phyloP scores from a whole-genome alignment of 78 protist genomes.

The Dictyostelium purpureum region DNA sequence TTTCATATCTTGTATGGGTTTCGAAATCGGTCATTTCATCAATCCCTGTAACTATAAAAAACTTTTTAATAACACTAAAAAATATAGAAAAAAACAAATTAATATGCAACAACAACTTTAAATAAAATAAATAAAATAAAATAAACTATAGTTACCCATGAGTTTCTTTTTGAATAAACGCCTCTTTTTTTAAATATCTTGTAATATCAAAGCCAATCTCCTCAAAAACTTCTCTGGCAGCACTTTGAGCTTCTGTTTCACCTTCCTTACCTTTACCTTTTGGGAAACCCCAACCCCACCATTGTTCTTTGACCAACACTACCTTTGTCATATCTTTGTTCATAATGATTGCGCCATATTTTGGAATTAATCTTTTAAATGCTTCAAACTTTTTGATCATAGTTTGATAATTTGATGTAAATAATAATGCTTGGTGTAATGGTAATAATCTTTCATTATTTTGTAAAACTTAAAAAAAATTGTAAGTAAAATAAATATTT shows the following conservation, averaged over 20 bases:
- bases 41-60: constrained; percentile 55
- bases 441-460: constrained; percentile 71
- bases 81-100: too few relatives aligned
- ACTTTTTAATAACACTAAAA: constrained; percentile 49
- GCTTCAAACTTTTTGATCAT: constrained; percentile 70
- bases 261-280: constrained; percentile 73
- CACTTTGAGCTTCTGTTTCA: constrained; percentile 55
- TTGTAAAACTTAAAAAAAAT: constrained; percentile 20
- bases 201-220: constrained; percentile 63
- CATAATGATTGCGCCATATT: constrained; percentile 66
- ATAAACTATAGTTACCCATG: constrained; percentile 24
- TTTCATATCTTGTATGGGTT: constrained; percentile 77
- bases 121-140: not conserved
- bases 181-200: constrained; percentile 46
- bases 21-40: constrained; percentile 69
- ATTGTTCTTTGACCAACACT: constrained; percentile 75
- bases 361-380: constrained; percentile 65
- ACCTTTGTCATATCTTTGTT: constrained; percentile 76
- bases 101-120: too few relatives aligned
- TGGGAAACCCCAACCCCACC: constrained; percentile 84
- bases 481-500: not conserved
- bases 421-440: constrained; percentile 56
- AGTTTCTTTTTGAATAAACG: constrained; percentile 62
- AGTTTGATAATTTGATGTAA: constrained; percentile 17
- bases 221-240: constrained; percentile 70